Evolutionary conservation across 805 yeast species (phyloP).

Genomic region (Metschnikowia noctiluminum): DNA sequence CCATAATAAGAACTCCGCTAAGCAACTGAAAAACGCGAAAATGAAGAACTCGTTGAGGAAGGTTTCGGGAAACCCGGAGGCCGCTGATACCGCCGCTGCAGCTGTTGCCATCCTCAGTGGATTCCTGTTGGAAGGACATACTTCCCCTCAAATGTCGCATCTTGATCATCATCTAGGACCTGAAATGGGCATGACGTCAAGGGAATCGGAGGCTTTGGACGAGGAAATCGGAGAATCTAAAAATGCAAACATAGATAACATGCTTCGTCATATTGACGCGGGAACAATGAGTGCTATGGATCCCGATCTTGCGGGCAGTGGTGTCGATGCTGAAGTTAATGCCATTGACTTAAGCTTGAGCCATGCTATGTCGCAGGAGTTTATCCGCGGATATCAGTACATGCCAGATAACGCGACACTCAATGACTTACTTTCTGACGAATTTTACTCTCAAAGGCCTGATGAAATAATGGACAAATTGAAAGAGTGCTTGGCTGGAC

Average conservation of each 20-base stretch:
- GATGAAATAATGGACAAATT: constrained; percentile 9
- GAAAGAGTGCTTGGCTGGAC: constrained; percentile 5
- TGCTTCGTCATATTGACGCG: constrained; percentile 10
- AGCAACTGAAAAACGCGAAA: constrained; percentile 4
- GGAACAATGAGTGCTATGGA: constrained; percentile 14
- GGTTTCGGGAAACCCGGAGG: constrained; percentile 5
- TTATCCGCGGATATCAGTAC: constrained; percentile 5
- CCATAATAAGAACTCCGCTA: constrained; percentile 11
- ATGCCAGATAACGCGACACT: constrained; percentile 9
- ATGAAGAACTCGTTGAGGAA: background rate
- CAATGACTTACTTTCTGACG: constrained; percentile 12
- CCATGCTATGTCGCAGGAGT: constrained; percentile 6
- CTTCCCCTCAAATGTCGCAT: constrained; percentile 4
- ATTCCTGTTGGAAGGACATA: constrained; percentile 5
- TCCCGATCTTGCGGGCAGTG: constrained; percentile 15
- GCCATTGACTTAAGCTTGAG: constrained; percentile 6
- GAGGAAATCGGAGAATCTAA: constrained; percentile 33
- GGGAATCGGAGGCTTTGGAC: constrained; percentile 27
- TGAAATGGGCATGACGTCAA: constrained; percentile 12
- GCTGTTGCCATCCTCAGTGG: constrained; percentile 14
- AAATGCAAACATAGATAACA: constrained; percentile 22
- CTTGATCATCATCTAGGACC: constrained; percentile 2
- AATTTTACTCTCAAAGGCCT: constrained; percentile 10
- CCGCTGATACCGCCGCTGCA: constrained; percentile 17
- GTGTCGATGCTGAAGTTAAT: constrained; percentile 13